Evolutionary conservation across 441 rosid species (phyloP).

Genomic region (Gossypium schwendimanii): DNA sequence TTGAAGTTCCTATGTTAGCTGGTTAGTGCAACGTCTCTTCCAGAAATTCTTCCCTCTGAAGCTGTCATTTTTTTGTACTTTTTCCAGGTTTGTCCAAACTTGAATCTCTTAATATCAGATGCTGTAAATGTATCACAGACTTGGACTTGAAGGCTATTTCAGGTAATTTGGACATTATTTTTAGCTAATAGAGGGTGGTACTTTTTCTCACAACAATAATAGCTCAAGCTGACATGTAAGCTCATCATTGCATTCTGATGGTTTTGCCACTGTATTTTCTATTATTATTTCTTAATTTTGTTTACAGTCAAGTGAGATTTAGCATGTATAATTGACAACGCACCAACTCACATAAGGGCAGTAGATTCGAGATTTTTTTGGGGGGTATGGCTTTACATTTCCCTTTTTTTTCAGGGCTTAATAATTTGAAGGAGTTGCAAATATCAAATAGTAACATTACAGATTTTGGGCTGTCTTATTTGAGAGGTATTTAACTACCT

Average conservation of each 20-base stretch:
- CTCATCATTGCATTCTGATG: neutral
- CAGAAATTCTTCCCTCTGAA: neutral
- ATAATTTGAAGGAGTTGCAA: constrained; percentile 35
- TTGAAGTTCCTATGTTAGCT: neutral
- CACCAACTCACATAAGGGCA: neutral
- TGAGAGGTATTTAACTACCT: constrained; percentile 31
- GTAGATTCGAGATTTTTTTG: neutral
- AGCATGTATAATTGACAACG: neutral
- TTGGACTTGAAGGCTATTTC: constrained; percentile 40
- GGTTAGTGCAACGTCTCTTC: neutral
- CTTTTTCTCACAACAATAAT: neutral
- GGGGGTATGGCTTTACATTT: neutral
- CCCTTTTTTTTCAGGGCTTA: constrained; percentile 27
- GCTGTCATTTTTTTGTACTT: neutral
- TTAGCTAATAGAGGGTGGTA: neutral
- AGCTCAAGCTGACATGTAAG: neutral
- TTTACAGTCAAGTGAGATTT: neutral
- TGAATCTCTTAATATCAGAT: constrained; percentile 41
- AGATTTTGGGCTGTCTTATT: constrained; percentile 41
- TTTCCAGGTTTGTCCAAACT: constrained; percentile 35
- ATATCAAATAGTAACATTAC: constrained; percentile 41
- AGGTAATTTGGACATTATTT: constrained; percentile 21
- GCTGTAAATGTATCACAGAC: constrained; percentile 43
- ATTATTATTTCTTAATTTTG: neutral
- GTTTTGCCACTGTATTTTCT: neutral